Base-by-base conservation (phyloP, 306 rosid genomes). In the Pyrus pyrifolia region DNA sequence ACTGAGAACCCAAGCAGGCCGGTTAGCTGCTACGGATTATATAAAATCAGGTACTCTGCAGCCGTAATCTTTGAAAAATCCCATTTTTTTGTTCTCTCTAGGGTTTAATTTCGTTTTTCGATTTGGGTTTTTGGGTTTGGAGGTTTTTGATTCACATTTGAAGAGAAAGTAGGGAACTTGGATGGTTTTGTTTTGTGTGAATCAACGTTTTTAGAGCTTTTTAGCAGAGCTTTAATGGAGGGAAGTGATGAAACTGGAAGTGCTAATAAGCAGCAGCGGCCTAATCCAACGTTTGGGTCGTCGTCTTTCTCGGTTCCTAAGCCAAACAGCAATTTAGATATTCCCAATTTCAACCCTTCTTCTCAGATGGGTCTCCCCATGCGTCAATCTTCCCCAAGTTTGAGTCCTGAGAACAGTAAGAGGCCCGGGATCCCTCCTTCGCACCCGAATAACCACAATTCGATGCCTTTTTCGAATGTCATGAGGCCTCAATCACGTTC, bases 381-480 rank as follows among this genome's bases (percentile, higher is more conserved):
- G 76, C 72, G 69, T 61, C 81, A 73, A 23, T 15, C 77, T 21
- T 82, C 88, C 13, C 84, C 84, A 30, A 81, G 30, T 53, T 35
- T 75, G 81, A 83, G 86, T 75, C 77, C 84, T 25, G 91, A 90
- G 84, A 88, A 73, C 35, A 30, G 72, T 19, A 88, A 83, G 70
- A 80, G 91, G 81, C 85, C 77, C 62, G 90, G 93, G 4, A 92
- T 92, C 11, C 97, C 97, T 67, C 97, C 92, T 5, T 88, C 90
- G 1, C 83, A 86, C 71, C 92, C 91, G 1, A 83, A 81, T 67
- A 46, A 87, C 21, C 74, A 85, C 55, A 66, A 81, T 75, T 85
- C 89, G 13, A 45, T 85, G 27, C 82, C 85, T 45, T 86, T 78
- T 76, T 42, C 91, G 30, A 89, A 85, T 75, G 73, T 66, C 57